These are phyloP conservation scores for Penicillium bialowiezense DNA, from an alignment of 495 filamentous ascomycete species.

Conservation along the genomic window DNA sequence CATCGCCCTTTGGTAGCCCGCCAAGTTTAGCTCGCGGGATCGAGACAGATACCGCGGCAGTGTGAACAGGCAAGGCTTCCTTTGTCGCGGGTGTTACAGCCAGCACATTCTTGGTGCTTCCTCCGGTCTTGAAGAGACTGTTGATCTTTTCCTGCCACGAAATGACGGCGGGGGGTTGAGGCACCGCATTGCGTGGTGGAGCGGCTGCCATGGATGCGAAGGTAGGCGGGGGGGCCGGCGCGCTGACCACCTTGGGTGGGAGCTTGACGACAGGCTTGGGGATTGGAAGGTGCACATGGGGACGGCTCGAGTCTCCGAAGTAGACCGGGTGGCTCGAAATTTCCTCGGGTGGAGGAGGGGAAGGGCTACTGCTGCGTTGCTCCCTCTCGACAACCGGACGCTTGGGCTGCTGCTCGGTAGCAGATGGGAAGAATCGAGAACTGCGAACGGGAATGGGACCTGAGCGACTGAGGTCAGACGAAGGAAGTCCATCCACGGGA, in stretches of 20 bases:
- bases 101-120: conserved; percentile 45
- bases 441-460: conserved; percentile 45
- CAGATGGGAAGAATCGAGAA: conserved; percentile 70
- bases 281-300: conserved; percentile 66
- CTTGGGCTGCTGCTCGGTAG: conserved; percentile 36
- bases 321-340: conserved; percentile 67
- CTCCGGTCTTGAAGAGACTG: conserved; percentile 59
- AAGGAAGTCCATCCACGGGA: conserved; percentile 33
- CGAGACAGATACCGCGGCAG: conserved; percentile 55
- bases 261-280: conserved; percentile 69
- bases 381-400: conserved; percentile 33
- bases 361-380: conserved; percentile 44
- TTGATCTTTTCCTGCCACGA: conserved; percentile 77
- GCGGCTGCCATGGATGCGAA: conserved; percentile 57
- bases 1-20: conserved; percentile 29
- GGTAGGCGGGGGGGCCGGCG: conserved; percentile 45
- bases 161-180: conserved; percentile 27
- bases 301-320: conserved; percentile 59
- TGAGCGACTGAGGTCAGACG: conserved; percentile 32
- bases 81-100: conserved; percentile 59
- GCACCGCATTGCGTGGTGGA: conserved; percentile 22
- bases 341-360: conserved; percentile 71
- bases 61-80: conserved; percentile 55
- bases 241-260: conserved; percentile 53
- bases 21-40: conserved; percentile 44